These are phyloP conservation scores for Stachybotrys echinatus DNA, from an alignment of 2,329 filamentous ascomycete genomes.

Conservation along the genomic window DNA sequence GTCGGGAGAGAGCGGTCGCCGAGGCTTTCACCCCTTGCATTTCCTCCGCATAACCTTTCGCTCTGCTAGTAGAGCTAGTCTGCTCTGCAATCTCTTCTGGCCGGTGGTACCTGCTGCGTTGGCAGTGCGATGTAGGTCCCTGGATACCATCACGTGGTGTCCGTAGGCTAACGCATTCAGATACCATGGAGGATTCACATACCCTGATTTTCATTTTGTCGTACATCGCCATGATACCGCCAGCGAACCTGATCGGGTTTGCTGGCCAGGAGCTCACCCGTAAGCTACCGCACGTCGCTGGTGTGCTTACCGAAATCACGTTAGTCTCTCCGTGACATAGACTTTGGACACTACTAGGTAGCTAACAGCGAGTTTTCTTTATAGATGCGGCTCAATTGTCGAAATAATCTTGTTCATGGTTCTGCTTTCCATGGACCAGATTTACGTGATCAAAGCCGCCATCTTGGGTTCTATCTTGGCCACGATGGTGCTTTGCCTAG, in stretches of 20 bases:
- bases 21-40: constrained; percentile 36
- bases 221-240: constrained; percentile 47
- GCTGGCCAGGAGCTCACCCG: constrained; percentile 65
- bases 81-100: constrained; percentile 44
- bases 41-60: constrained; percentile 38
- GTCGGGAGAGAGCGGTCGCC: constrained; percentile 39
- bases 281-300: constrained; percentile 70
- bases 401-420: constrained; percentile 83
- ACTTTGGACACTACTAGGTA: too few species aligned
- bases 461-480: constrained; percentile 80
- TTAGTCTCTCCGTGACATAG: constrained; percentile 18
- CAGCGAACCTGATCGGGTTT: constrained; percentile 45
- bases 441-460: constrained; percentile 74
- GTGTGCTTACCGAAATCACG: constrained; percentile 56
- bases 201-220: constrained; percentile 41
- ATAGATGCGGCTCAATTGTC: constrained; percentile 63
- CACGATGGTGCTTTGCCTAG: constrained; percentile 75
- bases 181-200: constrained; percentile 28
- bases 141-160: neutral
- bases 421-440: constrained; percentile 50
- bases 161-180: constrained; percentile 7
- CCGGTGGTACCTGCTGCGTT: constrained; percentile 44
- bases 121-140: constrained; percentile 30
- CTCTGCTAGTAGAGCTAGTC: constrained; percentile 37
- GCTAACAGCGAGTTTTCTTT: constrained; percentile 4